These are phyloP conservation scores for Heterobasidion annosum DNA, from an alignment of 1,284 basidiomycete genomes.

Conservation along the genomic window DNA sequence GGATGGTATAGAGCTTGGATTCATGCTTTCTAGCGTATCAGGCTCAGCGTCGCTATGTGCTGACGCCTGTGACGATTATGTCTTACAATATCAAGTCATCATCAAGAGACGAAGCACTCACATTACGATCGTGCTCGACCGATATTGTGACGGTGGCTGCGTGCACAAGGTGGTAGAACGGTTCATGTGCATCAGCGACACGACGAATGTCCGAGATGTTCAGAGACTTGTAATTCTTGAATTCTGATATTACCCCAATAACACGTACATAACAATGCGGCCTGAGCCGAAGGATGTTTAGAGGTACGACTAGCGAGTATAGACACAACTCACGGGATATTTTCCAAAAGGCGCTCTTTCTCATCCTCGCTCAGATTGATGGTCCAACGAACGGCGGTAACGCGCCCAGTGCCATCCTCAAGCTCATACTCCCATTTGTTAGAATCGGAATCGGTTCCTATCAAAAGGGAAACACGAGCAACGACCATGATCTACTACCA, in stretches of 20 bases:
- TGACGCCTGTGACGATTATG: no score
- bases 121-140: constrained; percentile 27
- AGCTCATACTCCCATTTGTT: background rate
- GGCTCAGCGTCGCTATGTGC: no score
- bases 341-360: background rate
- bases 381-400: background rate
- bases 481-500: background rate
- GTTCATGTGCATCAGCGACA: constrained; percentile 1
- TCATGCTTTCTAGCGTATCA: no score
- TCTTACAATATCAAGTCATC: no score
- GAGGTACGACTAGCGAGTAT: background rate
- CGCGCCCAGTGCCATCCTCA: background rate
- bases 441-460: background rate
- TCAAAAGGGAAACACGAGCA: background rate
- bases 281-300: background rate
- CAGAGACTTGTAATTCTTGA: background rate
- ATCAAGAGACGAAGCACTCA: background rate
- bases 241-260: background rate
- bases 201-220: background rate
- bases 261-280: constrained; percentile 1
- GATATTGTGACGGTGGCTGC: constrained; percentile 37
- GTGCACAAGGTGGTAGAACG: constrained; percentile 27
- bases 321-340: background rate
- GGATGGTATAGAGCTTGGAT: no score
- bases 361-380: background rate